Percentiles rank a stretch among this genome's conserved stretches.
Evolutionary conservation across 805 yeast species (phyloP).

Genomic region (Lachancea lanzarotensis): DNA sequence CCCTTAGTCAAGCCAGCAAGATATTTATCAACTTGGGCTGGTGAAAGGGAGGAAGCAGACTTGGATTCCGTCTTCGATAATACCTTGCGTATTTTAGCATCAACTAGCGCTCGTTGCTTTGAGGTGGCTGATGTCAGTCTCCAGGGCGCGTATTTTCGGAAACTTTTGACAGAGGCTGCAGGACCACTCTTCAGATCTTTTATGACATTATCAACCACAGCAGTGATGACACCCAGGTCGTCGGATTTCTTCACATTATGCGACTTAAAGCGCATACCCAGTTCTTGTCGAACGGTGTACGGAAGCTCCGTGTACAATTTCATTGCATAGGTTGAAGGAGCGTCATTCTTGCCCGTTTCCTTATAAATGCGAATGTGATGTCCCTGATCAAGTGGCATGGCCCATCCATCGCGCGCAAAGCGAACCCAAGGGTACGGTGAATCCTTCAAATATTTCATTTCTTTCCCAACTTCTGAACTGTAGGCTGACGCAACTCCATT

Average conservation of each 20-base stretch:
- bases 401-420: constrained; percentile 30
- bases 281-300: constrained; percentile 13
- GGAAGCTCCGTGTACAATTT: constrained; percentile 18
- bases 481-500: background rate
- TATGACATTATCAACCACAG: constrained; percentile 25
- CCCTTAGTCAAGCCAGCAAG: constrained; percentile 20
- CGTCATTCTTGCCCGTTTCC: background rate
- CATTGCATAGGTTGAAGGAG: constrained; percentile 10
- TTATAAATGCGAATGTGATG: constrained; percentile 24
- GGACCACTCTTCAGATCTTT: constrained; percentile 8
- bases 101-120: constrained; percentile 21
- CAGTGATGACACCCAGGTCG: constrained; percentile 12
- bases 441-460: constrained; percentile 13
- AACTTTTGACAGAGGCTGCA: constrained; percentile 5
- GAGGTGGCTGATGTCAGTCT: constrained; percentile 25
- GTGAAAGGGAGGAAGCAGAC: background rate
- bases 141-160: constrained; percentile 32
- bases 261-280: constrained; percentile 12
- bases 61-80: constrained; percentile 1
- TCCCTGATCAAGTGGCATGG: constrained; percentile 20
- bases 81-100: constrained; percentile 5
- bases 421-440: constrained; percentile 35
- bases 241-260: constrained; percentile 10
- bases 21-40: constrained; percentile 9
- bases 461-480: constrained; percentile 9